Base-by-base conservation (phyloP, 148 eudicot genomes). In the Polygonum aviculare region DNA sequence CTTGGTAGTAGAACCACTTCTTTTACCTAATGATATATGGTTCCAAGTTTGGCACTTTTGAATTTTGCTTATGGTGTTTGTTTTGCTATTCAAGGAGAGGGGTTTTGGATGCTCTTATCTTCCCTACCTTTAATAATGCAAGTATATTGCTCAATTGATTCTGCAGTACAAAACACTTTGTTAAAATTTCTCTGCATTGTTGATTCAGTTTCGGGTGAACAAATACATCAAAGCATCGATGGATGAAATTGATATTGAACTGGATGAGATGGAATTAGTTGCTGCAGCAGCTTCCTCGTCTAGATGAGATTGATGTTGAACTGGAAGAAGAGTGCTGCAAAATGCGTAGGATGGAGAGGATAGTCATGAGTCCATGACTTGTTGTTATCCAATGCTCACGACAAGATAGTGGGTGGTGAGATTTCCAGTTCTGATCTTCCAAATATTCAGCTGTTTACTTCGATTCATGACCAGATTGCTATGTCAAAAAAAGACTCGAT, bases 291-390 rank as follows among this genome's bases (percentile, higher is more conserved):
- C 74, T 72, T 67, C 82, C 79, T n/a, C n/a, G n/a, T n/a, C n/a
- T n/a, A n/a, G n/a, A n/a, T n/a, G n/a, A n/a, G n/a, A n/a, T n/a
- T n/a, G n/a, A n/a, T n/a, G n/a, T n/a, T n/a, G n/a, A n/a, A n/a
- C n/a, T n/a, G n/a, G 91, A 88, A 75, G 88, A 89, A 73, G 80
- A 73, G n/a, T 84, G 88, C 52, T 83, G 91, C 21, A 89, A 86
- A 85, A 84, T 88, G 89, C 87, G 86, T 62, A 83, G 97, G 72
- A 91, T 91, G 94, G 93, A 91, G 94, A 90, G 83, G 88, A 86
- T 51, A 79, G 74, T n/a, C n/a, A n/a, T n/a, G n/a, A n/a, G n/a
- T n/a, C 73, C 81, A 83, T 52, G 97, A 92, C 78, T 87, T 92
- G 94, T 63, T 92, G 78, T 87, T 92, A 81, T 78, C 82, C 48